Conservation (phyloP, 2,329 filamentous ascomycete genomes). For the Xylariaceae sp. region DNA sequence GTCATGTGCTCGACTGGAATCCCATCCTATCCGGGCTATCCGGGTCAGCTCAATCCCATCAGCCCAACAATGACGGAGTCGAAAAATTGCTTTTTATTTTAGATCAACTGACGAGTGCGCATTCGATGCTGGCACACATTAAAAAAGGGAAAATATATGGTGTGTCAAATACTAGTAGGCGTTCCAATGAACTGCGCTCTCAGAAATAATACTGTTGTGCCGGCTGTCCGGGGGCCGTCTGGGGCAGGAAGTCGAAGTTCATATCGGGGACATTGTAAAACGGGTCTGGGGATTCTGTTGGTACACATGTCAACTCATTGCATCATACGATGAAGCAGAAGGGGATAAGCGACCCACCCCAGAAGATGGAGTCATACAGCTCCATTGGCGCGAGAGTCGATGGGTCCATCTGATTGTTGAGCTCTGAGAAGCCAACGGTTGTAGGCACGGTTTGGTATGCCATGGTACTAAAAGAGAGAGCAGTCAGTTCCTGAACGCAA, state of each 20-base stretch:
- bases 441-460: conserved; percentile 33
- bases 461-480: conserved; percentile 18
- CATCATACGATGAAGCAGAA: conserved; percentile 8
- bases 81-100: background rate
- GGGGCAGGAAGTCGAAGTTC: conserved; percentile 57
- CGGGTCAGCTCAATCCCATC: background rate
- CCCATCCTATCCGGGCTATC: background rate
- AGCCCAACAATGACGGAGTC: background rate
- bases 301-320: conserved; percentile 4
- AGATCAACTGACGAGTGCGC: background rate
- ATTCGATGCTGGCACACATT: background rate
- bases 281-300: conserved; percentile 52
- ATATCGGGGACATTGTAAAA: conserved; percentile 54
- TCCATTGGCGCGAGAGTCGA: conserved; percentile 61
- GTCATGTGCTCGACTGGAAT: background rate
- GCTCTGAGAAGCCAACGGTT: conserved; percentile 37
- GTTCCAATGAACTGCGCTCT: background rate
- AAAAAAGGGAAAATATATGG: background rate
- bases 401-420: conserved; percentile 46
- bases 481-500: background rate
- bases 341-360: conserved; percentile 45
- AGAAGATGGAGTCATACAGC: conserved; percentile 63
- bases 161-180: background rate
- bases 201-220: conserved; percentile 54
- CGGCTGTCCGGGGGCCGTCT: conserved; percentile 54